Evolutionary conservation across 192 early-diverging fungal species (phyloP).

Genomic region (Paraglomus brasilianum): DNA sequence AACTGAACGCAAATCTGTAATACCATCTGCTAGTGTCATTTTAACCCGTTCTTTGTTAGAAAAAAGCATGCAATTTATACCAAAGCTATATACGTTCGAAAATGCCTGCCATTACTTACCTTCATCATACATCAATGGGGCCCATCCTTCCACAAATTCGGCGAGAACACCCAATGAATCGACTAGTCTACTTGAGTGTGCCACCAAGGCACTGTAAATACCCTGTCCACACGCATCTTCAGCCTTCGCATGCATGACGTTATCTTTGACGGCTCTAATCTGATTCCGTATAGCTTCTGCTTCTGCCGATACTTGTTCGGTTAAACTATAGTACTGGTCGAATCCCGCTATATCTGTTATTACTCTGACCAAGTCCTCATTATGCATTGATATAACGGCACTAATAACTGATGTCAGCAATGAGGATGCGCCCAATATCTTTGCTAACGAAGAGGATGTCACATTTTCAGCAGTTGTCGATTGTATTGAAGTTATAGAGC

Average conservation of each 20-base stretch:
- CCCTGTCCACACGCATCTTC: not conserved
- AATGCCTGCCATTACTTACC: conserved; percentile 1
- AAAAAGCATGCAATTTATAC: not conserved
- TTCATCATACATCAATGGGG: conserved; percentile 12
- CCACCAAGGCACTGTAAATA: conserved; percentile 3
- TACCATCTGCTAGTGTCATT: too few relatives aligned
- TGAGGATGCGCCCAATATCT: conserved; percentile 12
- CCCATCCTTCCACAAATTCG: conserved; percentile 1
- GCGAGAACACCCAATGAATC: conserved; percentile 14
- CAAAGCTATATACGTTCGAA: not conserved
- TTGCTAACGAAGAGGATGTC: conserved; percentile 14
- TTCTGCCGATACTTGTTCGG: not conserved
- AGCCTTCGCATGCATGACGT: not conserved
- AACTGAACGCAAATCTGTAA: too few relatives aligned
- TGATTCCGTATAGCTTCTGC: not conserved
- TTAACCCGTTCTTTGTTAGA: not conserved
- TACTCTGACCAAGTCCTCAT: not conserved
- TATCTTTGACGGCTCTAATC: conserved; percentile 1
- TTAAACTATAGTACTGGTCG: conserved; percentile 16
- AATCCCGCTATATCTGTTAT: not conserved
- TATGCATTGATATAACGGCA: conserved; percentile 10
- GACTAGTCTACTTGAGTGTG: conserved; percentile 5
- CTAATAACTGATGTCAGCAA: not conserved
- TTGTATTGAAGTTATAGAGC: not conserved
- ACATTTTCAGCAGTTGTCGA: not conserved